Conservation (phyloP, 2,329 filamentous ascomycete genomes). For the Amylocarpus encephaloides region DNA sequence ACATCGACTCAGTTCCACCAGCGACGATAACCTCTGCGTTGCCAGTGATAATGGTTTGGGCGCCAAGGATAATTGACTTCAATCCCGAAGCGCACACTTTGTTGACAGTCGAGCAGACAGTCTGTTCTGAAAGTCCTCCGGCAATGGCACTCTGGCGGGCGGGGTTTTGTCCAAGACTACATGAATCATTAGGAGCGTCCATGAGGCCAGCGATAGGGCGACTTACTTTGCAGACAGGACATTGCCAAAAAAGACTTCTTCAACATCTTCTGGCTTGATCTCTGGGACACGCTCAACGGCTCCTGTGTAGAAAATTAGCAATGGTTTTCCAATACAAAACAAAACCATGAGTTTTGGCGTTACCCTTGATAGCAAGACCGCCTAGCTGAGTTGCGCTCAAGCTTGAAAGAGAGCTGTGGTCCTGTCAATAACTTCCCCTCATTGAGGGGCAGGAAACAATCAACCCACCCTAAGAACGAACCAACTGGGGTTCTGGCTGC, state of each 20-base stretch:
- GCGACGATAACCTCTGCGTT: conserved; percentile 90
- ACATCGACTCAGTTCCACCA: conserved; percentile 97
- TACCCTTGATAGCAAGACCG: conserved; percentile 87
- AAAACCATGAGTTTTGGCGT: neutral
- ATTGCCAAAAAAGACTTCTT: conserved; percentile 98
- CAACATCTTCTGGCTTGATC: conserved; percentile 81
- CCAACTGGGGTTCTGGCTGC: conserved; percentile 85
- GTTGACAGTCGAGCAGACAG: conserved; percentile 90
- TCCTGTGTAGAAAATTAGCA: conserved; percentile 36
- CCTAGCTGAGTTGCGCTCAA: conserved; percentile 82
- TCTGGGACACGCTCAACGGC: conserved; percentile 80
- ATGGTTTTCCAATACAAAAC: neutral
- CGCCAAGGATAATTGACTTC: conserved; percentile 90
- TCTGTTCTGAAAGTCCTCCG: conserved; percentile 74
- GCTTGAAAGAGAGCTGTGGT: conserved; percentile 73
- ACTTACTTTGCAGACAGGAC: conserved; percentile 90
- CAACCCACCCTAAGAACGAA: conserved; percentile 79
- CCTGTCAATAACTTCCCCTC: conserved; percentile 16
- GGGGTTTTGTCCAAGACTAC: conserved; percentile 88
- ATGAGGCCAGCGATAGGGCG: no score
- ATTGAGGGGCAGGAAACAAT: conserved; percentile 49
- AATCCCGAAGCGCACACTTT: conserved; percentile 96
- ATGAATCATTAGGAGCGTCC: conserved; percentile 7
- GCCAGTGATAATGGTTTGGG: conserved; percentile 95
- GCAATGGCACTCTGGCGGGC: conserved; percentile 89